Evolutionary conservation across 2,329 filamentous ascomycete species (phyloP).

Genomic region (Helotiales sp.): DNA sequence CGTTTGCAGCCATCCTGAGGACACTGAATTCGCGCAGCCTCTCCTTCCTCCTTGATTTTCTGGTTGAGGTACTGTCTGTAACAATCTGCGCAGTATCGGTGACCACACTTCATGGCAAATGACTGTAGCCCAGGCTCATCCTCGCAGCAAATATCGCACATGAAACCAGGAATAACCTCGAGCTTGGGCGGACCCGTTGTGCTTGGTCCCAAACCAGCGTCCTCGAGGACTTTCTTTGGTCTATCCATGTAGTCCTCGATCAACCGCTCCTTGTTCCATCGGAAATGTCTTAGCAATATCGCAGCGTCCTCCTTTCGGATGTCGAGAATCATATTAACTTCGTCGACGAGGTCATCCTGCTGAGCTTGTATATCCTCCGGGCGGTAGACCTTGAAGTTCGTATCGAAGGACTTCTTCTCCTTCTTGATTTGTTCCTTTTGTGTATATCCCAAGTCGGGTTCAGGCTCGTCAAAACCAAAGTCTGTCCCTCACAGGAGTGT

Average conservation of each 20-base stretch:
- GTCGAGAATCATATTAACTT: slow-evolving; percentile 89
- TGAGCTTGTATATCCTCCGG: slow-evolving; percentile 81
- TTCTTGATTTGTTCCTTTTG: slow-evolving; percentile 69
- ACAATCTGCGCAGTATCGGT: slow-evolving; percentile 90
- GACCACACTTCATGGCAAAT: slow-evolving; percentile 93
- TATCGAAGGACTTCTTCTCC: slow-evolving; percentile 75
- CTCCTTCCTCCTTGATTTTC: slow-evolving; percentile 94
- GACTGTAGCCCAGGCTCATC: slow-evolving; percentile 75
- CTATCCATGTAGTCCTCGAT: slow-evolving; percentile 97
- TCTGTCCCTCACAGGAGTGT: slow-evolving; percentile 24
- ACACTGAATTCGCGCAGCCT: slow-evolving; percentile 92
- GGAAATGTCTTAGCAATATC: slow-evolving; percentile 82
- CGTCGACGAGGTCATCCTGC: slow-evolving; percentile 82
- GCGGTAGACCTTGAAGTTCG: slow-evolving; percentile 79
- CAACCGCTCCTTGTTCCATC: slow-evolving; percentile 95
- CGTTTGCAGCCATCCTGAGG: slow-evolving; percentile 84
- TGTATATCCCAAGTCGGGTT: slow-evolving; percentile 47
- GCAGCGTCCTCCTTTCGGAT: slow-evolving; percentile 87
- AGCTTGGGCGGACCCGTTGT: slow-evolving; percentile 65
- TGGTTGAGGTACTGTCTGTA: slow-evolving; percentile 88
- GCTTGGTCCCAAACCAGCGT: slow-evolving; percentile 74
- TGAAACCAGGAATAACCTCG: slow-evolving; percentile 72
- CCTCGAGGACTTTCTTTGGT: slow-evolving; percentile 75
- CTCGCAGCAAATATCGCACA: slow-evolving; percentile 95
- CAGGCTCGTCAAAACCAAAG: slow-evolving; percentile 48